Percentiles rank a stretch among this genome's conserved stretches.
Conservation (phyloP, 305 asterid species). For the Solanum hybrid region DNA sequence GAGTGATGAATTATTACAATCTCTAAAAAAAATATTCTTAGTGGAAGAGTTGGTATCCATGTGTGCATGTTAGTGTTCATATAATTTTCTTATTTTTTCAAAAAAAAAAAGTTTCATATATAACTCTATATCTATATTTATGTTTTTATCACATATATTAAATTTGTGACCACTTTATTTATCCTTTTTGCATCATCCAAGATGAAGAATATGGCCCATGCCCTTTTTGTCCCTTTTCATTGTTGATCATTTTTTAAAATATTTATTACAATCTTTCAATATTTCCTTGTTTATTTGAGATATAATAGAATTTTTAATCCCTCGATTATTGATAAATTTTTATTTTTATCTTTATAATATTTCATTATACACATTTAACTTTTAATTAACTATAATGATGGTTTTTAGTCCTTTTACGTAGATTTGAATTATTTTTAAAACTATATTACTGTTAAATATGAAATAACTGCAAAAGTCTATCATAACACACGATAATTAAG, state of each 20-base stretch:
- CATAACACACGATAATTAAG: not conserved
- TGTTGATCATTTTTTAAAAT: not conserved
- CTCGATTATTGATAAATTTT: not conserved
- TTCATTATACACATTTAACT: not conserved
- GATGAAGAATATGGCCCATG: slow-evolving; percentile 22
- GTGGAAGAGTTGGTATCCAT: slow-evolving; percentile 25
- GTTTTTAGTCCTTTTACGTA: not conserved
- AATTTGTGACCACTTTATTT: slow-evolving; percentile 9
- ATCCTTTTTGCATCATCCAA: slow-evolving; percentile 19
- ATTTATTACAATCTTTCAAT: not conserved
- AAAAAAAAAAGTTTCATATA: not conserved
- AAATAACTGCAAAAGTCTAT: not conserved
- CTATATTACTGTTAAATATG: not conserved
- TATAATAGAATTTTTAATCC: not conserved
- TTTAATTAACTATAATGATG: not conserved
- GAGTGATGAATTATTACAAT: not conserved
- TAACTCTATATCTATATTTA: not conserved
- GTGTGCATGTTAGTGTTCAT: slow-evolving; percentile 22
- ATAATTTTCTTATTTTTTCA: not conserved
- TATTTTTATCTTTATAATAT: not conserved
- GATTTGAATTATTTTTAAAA: not conserved
- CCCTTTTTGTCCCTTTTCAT: slow-evolving; percentile 34
- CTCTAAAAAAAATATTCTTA: not conserved
- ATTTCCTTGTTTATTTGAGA: not conserved
- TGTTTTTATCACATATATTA: not conserved